Evolutionary conservation across 192 early-diverging fungal genomes (phyloP).

Genomic region (Rhizophlyctis rosea): DNA sequence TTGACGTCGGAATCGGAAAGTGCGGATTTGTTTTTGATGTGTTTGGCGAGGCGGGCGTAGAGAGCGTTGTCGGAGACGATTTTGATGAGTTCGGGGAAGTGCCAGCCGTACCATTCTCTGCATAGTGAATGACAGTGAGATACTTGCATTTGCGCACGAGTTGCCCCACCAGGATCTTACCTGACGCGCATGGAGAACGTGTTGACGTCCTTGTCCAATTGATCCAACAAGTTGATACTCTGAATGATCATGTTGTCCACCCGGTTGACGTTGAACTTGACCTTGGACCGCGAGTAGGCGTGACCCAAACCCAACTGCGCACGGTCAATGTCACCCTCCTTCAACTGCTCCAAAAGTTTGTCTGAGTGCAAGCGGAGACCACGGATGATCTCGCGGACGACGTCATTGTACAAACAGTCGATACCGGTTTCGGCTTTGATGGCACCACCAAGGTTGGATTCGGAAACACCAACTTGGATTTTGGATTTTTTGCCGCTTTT

Average conservation of each 20-base stretch:
- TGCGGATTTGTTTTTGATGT: constrained; percentile 90
- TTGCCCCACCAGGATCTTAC: constrained; percentile 7
- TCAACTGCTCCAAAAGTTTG: constrained; percentile 83
- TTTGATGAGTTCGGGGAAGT: constrained; percentile 98
- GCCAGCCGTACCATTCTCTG: constrained; percentile 99
- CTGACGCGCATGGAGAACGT: constrained; percentile 90
- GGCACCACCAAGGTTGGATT: constrained; percentile 76
- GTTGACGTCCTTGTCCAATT: constrained; percentile 99
- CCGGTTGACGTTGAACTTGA: constrained; percentile 99
- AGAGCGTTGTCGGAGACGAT: constrained; percentile 90
- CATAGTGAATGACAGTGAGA: constrained; percentile 2
- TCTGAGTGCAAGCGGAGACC: constrained; percentile 90
- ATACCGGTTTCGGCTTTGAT: constrained; percentile 75
- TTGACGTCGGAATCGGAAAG: constrained; percentile 75
- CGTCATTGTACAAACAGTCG: constrained; percentile 77
- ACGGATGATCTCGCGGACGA: constrained; percentile 86
- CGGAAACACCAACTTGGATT: constrained; percentile 77
- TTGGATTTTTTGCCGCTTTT: constrained; percentile 72
- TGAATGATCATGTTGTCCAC: constrained; percentile 93
- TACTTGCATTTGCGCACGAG: not conserved
- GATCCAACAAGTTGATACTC: constrained; percentile 83
- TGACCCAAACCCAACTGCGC: constrained; percentile 98
- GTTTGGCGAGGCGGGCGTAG: constrained; percentile 85
- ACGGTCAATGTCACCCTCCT: constrained; percentile 86
- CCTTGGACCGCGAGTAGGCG: constrained; percentile 96